These are phyloP conservation scores for Alectoria sarmentosa DNA, from an alignment of 495 filamentous ascomycete species.

Conservation along the genomic window DNA sequence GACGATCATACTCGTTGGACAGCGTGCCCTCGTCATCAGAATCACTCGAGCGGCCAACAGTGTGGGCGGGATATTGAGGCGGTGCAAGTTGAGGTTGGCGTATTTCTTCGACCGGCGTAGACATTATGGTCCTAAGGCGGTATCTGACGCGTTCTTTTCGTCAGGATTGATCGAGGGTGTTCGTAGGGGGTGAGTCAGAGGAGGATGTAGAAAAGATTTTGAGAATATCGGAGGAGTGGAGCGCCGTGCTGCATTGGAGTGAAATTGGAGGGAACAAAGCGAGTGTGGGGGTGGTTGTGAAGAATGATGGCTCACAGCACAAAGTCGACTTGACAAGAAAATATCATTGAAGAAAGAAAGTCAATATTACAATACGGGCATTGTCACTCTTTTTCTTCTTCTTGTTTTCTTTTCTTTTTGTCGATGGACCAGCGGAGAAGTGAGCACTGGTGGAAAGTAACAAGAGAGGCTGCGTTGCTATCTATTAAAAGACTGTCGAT, in stretches of 20 bases:
- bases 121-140: conserved; percentile 36
- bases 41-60: conserved; percentile 28
- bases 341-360: background rate
- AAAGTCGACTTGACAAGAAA: background rate
- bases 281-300: conserved; percentile 1
- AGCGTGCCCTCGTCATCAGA: conserved; percentile 35
- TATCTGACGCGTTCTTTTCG: background rate
- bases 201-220: background rate
- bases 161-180: background rate
- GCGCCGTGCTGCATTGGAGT: background rate
- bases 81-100: conserved; percentile 32
- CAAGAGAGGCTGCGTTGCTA: background rate
- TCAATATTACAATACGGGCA: too few species aligned
- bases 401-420: too few species aligned
- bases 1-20: conserved; percentile 26
- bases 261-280: conserved; percentile 5
- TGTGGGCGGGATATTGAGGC: conserved; percentile 15
- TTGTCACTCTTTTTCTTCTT: too few species aligned
- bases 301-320: background rate
- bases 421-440: too few species aligned
- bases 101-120: conserved; percentile 44
- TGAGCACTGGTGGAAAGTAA: too few species aligned
- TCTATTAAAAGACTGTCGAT: conserved; percentile 2
- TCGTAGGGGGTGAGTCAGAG: background rate
- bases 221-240: background rate